These are phyloP conservation scores for Miscanthus lutarioriparius DNA, from an alignment of 176 grass and related monocot species.

Conservation along the genomic window DNA sequence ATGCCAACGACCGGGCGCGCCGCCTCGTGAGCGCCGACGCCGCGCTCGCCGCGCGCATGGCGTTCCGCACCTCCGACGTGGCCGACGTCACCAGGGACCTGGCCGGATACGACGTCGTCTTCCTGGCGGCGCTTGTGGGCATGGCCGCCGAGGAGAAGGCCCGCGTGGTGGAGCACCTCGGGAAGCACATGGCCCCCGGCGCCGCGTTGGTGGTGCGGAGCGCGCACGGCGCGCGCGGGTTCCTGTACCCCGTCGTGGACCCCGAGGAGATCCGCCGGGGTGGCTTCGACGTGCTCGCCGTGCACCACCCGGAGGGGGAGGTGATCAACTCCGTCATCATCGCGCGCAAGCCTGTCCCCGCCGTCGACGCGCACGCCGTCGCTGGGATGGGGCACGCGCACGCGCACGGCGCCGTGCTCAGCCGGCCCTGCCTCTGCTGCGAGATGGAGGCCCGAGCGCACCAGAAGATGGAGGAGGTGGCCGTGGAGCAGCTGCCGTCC, in stretches of 20 bases:
- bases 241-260: constrained; percentile 90
- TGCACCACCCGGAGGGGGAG: constrained; percentile 84
- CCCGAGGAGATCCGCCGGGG: constrained; percentile 58
- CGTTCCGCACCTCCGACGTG: constrained; percentile 74
- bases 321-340: constrained; percentile 97
- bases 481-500: constrained; percentile 67
- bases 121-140: constrained; percentile 91
- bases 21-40: constrained; percentile 56
- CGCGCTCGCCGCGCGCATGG: constrained; percentile 42
- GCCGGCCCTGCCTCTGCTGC: constrained; percentile 53
- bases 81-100: constrained; percentile 43
- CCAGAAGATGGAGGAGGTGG: constrained; percentile 73
- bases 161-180: constrained; percentile 66
- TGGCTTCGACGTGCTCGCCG: constrained; percentile 70
- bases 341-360: constrained; percentile 55
- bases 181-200: constrained; percentile 62
- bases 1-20: constrained; percentile 61
- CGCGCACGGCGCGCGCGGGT: constrained; percentile 76
- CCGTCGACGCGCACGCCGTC: background rate
- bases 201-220: constrained; percentile 77
- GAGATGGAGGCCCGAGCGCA: constrained; percentile 66
- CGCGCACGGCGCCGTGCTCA: constrained; percentile 31
- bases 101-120: constrained; percentile 67
- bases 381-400: background rate
- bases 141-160: constrained; percentile 68